A percentile compares a stretch with the other conserved stretches of the same genome.
Conservation (phyloP, 805 yeast species). For the Saturnispora sanitii region DNA sequence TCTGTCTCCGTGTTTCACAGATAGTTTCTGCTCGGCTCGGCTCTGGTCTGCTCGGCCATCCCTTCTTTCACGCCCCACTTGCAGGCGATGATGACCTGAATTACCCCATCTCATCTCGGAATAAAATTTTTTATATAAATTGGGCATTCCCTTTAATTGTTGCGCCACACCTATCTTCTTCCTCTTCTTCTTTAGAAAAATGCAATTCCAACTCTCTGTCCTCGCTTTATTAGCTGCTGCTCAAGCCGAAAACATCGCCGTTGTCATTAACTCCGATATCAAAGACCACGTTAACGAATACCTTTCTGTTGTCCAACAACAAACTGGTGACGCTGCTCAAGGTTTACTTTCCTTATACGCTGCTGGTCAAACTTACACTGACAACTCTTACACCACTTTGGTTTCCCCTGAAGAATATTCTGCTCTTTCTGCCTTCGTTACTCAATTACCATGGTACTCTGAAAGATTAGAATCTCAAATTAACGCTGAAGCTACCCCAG, state of each 20-base stretch:
- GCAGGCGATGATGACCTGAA: too few species aligned
- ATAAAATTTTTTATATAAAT: background rate
- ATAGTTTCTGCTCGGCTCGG: too few species aligned
- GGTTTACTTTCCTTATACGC: constrained; percentile 27
- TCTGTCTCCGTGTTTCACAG: too few species aligned
- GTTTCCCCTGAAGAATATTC: constrained; percentile 16
- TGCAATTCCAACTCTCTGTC: constrained; percentile 22
- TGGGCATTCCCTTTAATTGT: background rate
- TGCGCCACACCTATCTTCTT: background rate
- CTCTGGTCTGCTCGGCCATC: too few species aligned
- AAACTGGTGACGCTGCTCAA: constrained; percentile 21
- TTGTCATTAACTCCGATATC: constrained; percentile 31
- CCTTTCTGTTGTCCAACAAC: constrained; percentile 25
- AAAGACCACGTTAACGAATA: constrained; percentile 26
- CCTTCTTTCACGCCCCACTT: too few species aligned
- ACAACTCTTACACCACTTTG: constrained; percentile 36
- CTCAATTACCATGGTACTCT: constrained; percentile 29
- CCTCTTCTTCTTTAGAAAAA: constrained; percentile 9
- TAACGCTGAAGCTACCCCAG: constrained; percentile 10
- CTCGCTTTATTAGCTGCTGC: constrained; percentile 17
- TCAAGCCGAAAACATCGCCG: constrained; percentile 24
- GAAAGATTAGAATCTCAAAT: constrained; percentile 21
- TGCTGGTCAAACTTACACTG: constrained; percentile 31
- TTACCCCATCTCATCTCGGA: background rate
- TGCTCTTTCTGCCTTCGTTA: constrained; percentile 21